Base-by-base conservation (phyloP, 2,329 filamentous ascomycete genomes). In the Aplosporella prunicola region DNA sequence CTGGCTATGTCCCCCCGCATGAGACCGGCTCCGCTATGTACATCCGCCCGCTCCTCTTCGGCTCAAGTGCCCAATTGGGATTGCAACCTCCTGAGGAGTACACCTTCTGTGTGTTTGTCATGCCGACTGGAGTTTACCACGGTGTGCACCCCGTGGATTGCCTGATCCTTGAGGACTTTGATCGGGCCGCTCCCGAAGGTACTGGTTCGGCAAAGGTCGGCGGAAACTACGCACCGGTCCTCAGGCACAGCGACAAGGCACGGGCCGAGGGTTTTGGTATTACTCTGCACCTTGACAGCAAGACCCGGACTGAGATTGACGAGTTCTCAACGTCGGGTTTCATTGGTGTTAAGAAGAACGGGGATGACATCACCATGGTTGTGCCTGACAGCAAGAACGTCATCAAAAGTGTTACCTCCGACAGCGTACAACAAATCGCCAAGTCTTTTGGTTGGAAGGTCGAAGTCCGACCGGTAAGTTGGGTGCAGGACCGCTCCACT, bases 261-360 rank as follows among this genome's bases (percentile, higher is more conserved):
- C 69, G 80, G 41, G 66, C 69, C 13, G 74, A 85, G 42, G 89
- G 89, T 20, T 96, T 75, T 54, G 88, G 85, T n/a, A 96, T 96
- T 53, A 96, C 89, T 2, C 69, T 96, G 52, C 89, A 96, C 58
- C 67, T 96, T 38, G 91, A 96, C 63, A 91, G 83, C 58, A 78
- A 79, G 53, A 83, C 76, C 8, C 75, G 88, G 49, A 80, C 76
- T 42, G 86, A 93, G 58, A 76, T 98, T 44, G 89, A 98, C 53
- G 89, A 98, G 69, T 98, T 96, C 57, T 91, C 82, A 48, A 96
- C 91, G 0, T 88, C 81, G 45, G 89, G 86, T 1, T 96, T 98
- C 60, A 82, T 96, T 46, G 91, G 87, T 3, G 81, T 84, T 5
- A 69, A 73, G 47, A 71, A 71, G 39, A 67, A 77, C 28, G 74